Evolutionary conservation across 805 yeast genomes (phyloP), one percentile per base, ranked within the genome.

Genomic region (Kuraishia capsulata): DNA sequence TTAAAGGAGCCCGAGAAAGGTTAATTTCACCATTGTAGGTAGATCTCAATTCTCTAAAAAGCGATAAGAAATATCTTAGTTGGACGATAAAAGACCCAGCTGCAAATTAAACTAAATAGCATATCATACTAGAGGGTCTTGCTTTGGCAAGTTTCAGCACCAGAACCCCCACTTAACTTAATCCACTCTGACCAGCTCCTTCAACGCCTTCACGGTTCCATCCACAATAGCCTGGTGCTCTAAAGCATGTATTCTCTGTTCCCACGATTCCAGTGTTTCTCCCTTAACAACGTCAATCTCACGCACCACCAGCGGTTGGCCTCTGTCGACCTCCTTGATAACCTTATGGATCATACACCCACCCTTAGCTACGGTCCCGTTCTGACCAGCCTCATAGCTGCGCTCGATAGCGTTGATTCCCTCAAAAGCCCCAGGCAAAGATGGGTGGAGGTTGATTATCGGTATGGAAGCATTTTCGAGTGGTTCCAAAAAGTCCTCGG

Each of bases 331-430:
- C 51, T 85, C 95, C 35, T 88, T 85, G 48, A 92, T 89, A n/a
- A 92, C 97, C 53, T 82, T 76, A 64, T 92, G 98, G 33, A 92
- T 84, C 98, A 92, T 92, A 38, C 92, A 84, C 2, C 98, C 98
- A 13, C 94, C 96, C 46, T 72, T 74, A 6, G 69, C 48, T 38
- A 79, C 75, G 47, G 76, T 71, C 6, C 96, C 96, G 20, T 76
- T 76, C 53, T 89, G 96, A 29, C 96, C 96, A 10, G 94, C 95
- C 51, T 87, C 68, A 90, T 94, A 92, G 1, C 97, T 95, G 52
- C 97, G 69, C 51, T 92, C 96, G 42, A 92, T 92, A 9, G 98
- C 97, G 62, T 86, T 88, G 9, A 95, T 90, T 4, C 98, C 98
- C 42, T 90, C 97, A 65, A 90, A 92, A 4, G 88, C 88, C 20